A percentile compares a stretch with the other conserved stretches of the same genome.
These are phyloP conservation scores for Cornus kousa DNA, from an alignment of 148 eudicot species.

Conservation along the genomic window DNA sequence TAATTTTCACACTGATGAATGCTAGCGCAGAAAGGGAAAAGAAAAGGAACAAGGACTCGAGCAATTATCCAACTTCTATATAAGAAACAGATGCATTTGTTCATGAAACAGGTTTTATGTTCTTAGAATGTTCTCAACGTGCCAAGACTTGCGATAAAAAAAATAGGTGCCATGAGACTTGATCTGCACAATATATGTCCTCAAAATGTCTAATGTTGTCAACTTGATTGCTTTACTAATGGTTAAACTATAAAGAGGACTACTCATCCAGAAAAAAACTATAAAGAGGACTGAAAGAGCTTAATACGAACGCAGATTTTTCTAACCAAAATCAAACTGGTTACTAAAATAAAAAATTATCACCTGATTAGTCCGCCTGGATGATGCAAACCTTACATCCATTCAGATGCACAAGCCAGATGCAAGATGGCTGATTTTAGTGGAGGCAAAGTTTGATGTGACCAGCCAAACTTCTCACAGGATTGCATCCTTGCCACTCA, in stretches of 20 bases:
- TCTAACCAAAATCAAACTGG: background rate
- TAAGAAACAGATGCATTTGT: background rate
- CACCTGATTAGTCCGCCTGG: background rate
- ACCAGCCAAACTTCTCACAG: background rate
- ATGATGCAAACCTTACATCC: background rate
- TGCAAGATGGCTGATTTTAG: background rate
- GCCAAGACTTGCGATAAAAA: background rate
- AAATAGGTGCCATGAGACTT: no score
- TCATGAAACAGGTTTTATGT: background rate
- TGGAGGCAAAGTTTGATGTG: background rate
- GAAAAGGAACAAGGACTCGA: no score
- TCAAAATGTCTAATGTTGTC: background rate
- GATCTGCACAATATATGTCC: background rate
- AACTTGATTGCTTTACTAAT: background rate
- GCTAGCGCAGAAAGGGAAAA: no score
- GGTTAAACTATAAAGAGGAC: background rate
- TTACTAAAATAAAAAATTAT: no score
- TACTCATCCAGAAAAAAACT: no score
- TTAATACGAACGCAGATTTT: background rate
- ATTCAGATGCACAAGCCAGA: background rate
- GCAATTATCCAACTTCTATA: no score
- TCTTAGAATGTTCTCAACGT: background rate
- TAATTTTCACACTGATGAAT: no score
- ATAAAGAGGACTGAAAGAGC: background rate
- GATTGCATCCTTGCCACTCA: background rate